Evolutionary conservation across 2,329 filamentous ascomycete species (phyloP), one percentile per base, ranked within the genome.

Genomic region (Periconia digitata): DNA sequence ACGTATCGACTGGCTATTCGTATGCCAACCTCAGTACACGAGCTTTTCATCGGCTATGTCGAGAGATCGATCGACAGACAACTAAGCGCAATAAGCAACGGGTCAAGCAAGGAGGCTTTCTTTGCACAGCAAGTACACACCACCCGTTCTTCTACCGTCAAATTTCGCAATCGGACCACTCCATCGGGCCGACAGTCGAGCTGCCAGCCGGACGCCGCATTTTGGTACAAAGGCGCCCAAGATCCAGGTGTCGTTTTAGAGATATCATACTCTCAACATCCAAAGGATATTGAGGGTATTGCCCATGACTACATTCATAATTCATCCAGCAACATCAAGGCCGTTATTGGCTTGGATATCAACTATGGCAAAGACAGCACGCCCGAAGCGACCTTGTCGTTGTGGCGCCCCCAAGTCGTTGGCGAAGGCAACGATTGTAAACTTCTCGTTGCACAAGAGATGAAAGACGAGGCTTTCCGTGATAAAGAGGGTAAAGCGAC

Each of bases 381-480:
- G 21, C 45, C 45, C 39, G 48, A 57, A 40, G 56, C 52, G 34
- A 49, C 54, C 16, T 40, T 57, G 38, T 55, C 47, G 18, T 23
- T 51, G 12, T 59, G 49, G 54, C 55, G 49, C 35, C 35, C 54
- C 27, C 2, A 20, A 34, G 21, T 36, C 27, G 24, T 18, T 36
- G n/a, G 45, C 24, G 47, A 43, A 32, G n/a, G n/a, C n/a, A n/a
- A n/a, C n/a, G n/a, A n/a, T n/a, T n/a, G n/a, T n/a, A n/a, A n/a
- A n/a, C n/a, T n/a, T n/a, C n/a, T n/a, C n/a, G n/a, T n/a, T n/a
- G n/a, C n/a, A n/a, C n/a, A n/a, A n/a, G n/a, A n/a, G 27, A 40
- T 41, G 50, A 55, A 23, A 53, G 27, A 23, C 21, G 47, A 60
- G 61, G 48, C 51, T 35, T 64, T 67, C 50, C 64, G 65, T 34